Evolutionary conservation across 2,329 filamentous ascomycete species (phyloP).

Genomic region (Sporothrix curviconia): DNA sequence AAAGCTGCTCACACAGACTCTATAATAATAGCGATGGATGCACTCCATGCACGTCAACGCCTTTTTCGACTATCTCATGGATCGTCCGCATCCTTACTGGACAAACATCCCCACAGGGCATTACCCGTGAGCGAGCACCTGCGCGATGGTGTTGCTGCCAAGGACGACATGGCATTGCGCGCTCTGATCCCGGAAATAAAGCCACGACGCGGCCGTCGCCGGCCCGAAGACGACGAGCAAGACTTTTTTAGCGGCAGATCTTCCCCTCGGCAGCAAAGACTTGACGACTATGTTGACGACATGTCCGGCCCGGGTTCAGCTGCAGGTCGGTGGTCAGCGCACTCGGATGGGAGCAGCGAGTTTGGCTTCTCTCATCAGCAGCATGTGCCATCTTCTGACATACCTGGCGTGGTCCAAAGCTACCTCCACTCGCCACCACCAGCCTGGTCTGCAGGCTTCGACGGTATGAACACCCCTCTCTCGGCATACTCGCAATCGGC

Average conservation of each 20-base stretch:
- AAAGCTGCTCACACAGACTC: not conserved
- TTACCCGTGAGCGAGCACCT: slow-evolving; percentile 57
- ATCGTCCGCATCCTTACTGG: slow-evolving; percentile 73
- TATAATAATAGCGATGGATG: slow-evolving; percentile 75
- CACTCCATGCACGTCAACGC: slow-evolving; percentile 91
- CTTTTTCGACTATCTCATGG: slow-evolving; percentile 84
- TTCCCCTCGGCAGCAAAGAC: slow-evolving; percentile 54
- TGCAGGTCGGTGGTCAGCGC: slow-evolving; percentile 41
- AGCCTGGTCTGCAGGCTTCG: slow-evolving; percentile 36
- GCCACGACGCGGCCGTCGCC: slow-evolving; percentile 55
- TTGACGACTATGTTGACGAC: slow-evolving; percentile 28
- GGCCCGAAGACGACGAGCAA: slow-evolving; percentile 50
- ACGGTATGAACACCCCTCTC: slow-evolving; percentile 53
- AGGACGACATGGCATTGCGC: slow-evolving; percentile 83
- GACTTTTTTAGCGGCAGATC: slow-evolving; percentile 36
- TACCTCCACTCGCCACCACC: slow-evolving; percentile 28
- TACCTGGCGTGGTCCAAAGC: not conserved
- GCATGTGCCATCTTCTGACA: slow-evolving; percentile 14
- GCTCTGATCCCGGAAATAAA: slow-evolving; percentile 73
- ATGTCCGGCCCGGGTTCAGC: slow-evolving; percentile 37
- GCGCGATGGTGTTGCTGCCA: slow-evolving; percentile 74
- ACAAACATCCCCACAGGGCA: slow-evolving; percentile 62
- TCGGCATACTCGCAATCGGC: slow-evolving; percentile 72
- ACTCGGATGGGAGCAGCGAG: slow-evolving; percentile 34
- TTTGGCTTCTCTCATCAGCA: slow-evolving; percentile 28